phyloP scores from a whole-genome alignment of 129 eudicot genomes.

The Heracleum sosnowskyi region DNA sequence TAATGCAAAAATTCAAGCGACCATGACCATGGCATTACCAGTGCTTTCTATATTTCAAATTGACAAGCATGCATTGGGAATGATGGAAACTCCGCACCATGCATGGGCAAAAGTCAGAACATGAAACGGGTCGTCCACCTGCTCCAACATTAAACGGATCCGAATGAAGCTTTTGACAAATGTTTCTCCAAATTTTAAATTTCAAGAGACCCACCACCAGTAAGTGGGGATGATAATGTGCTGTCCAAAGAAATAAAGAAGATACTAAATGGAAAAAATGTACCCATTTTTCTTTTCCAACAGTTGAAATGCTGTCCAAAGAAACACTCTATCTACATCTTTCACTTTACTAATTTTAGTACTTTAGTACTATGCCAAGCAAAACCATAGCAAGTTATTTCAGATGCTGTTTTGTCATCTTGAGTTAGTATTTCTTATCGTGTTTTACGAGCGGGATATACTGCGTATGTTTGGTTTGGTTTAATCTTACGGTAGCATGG shows the following conservation, averaged over 20 bases:
- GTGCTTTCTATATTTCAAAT: too few relatives aligned
- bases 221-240: neutral
- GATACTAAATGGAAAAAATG: neutral
- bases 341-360: neutral
- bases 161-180: neutral
- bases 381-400: neutral
- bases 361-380: neutral
- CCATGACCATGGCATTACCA: too few relatives aligned
- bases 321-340: neutral
- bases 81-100: too few relatives aligned
- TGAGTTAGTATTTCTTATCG: too few relatives aligned
- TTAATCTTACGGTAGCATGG: neutral
- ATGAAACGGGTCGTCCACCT: too few relatives aligned
- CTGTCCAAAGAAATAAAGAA: neutral
- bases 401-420: too few relatives aligned
- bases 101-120: too few relatives aligned
- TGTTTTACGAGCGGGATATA: neutral
- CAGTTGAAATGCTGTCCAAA: neutral
- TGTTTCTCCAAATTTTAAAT: neutral
- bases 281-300: too few relatives aligned
- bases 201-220: neutral
- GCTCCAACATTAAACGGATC: too few relatives aligned
- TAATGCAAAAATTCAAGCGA: too few relatives aligned
- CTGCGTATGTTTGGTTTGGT: neutral
- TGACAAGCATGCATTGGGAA: too few relatives aligned